phyloP scores from a whole-genome alignment of 768 basidiomycete genomes.

The Termitomyces sp. region DNA sequence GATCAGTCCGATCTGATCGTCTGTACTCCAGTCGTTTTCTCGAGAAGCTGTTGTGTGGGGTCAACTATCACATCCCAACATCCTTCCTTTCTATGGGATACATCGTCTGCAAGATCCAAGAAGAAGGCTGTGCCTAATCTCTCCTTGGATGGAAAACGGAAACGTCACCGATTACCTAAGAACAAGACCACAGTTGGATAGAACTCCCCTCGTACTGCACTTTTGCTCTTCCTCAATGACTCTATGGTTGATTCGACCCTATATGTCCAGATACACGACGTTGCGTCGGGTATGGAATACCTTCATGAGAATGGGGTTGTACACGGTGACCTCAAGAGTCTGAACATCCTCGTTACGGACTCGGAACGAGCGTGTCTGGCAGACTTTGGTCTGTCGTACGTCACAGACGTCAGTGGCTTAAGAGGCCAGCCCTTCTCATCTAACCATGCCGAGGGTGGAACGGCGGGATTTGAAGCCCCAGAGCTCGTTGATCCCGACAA shows the following conservation, averaged over 20 bases:
- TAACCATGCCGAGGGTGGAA: conserved; percentile 18
- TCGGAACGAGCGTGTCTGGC: conserved; percentile 38
- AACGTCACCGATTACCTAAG: conserved; percentile 22
- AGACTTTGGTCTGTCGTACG: conserved; percentile 41
- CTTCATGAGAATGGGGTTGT: conserved; percentile 30
- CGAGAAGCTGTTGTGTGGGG: conserved; percentile 16
- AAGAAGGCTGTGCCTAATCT: conserved; percentile 27
- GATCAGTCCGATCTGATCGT: conserved; percentile 3
- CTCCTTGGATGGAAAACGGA: conserved; percentile 34
- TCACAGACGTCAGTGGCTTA: conserved; percentile 16
- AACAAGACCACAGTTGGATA: conserved; percentile 11
- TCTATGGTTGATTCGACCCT: conserved; percentile 8
- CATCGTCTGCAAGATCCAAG: conserved; percentile 19
- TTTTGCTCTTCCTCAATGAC: neutral
- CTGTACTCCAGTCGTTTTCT: conserved; percentile 16
- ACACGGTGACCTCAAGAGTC: conserved; percentile 46
- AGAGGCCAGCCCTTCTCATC: conserved; percentile 16
- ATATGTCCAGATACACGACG: conserved; percentile 10
- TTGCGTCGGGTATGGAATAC: conserved; percentile 27
- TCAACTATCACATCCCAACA: conserved; percentile 14
- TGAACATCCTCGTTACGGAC: conserved; percentile 41
- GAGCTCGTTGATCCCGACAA: conserved; percentile 24
- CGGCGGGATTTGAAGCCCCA: conserved; percentile 30
- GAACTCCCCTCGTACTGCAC: conserved; percentile 8
- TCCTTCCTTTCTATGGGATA: conserved; percentile 35